phyloP scores from a whole-genome alignment of 495 filamentous ascomycete species.

The Penicillium taxi region DNA sequence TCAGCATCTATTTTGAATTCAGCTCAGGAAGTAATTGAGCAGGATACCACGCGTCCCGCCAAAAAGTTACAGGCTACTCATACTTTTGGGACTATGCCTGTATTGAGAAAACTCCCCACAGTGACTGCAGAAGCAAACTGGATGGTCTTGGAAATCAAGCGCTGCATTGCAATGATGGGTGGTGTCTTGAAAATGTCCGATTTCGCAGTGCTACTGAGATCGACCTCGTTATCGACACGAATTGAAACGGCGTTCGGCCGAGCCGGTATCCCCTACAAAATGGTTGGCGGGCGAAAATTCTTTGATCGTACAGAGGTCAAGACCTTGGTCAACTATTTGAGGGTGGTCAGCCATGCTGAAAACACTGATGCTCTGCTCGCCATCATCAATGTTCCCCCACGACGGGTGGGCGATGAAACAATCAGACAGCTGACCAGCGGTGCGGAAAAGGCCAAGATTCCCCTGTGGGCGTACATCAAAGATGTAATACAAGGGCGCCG shows the following conservation, averaged over 20 bases:
- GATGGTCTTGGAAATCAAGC: conserved; percentile 80
- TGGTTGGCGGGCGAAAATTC: conserved; percentile 89
- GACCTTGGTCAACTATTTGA: conserved; percentile 77
- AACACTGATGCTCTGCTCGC: conserved; percentile 83
- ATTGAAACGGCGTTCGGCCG: conserved; percentile 81
- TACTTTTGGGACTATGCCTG: conserved; percentile 69
- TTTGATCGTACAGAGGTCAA: conserved; percentile 92
- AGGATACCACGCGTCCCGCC: conserved; percentile 70
- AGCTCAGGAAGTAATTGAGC: conserved; percentile 83
- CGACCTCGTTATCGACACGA: conserved; percentile 71
- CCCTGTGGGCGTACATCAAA: conserved; percentile 67
- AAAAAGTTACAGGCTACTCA: conserved; percentile 79
- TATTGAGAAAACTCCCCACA: conserved; percentile 70
- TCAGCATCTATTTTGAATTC: conserved; percentile 79
- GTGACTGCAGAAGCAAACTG: conserved; percentile 72
- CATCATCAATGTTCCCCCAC: conserved; percentile 76
- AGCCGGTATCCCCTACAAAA: conserved; percentile 80
- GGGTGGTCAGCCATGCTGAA: conserved; percentile 74
- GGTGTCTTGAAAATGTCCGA: conserved; percentile 65
- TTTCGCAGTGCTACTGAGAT: conserved; percentile 79
- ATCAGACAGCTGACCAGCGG: conserved; percentile 68
- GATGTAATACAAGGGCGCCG: conserved; percentile 63
- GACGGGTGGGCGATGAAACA: conserved; percentile 77
- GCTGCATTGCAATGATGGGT: conserved; percentile 63
- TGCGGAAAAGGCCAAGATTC: conserved; percentile 53